phyloP scores from a whole-genome alignment of 2,329 filamentous ascomycete genomes.

The Grosmannia penicillata region DNA sequence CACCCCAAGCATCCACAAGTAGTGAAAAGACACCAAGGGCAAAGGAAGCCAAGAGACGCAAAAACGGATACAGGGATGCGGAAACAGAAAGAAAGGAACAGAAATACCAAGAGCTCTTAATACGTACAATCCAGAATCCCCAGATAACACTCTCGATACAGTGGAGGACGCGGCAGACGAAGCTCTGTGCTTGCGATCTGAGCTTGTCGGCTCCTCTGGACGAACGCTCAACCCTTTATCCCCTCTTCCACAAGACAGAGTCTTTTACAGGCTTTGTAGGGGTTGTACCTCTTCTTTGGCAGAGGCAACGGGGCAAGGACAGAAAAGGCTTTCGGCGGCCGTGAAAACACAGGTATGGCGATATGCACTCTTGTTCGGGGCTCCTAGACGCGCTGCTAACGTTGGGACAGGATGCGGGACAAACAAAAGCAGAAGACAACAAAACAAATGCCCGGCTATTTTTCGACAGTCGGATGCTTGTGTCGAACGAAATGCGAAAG shows the following conservation, averaged over 20 bases:
- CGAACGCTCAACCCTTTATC: background rate
- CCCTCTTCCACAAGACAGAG: constrained; percentile 1
- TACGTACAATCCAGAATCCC: constrained; percentile 39
- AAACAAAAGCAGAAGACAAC: background rate
- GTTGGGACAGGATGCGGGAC: background rate
- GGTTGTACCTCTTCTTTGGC: background rate
- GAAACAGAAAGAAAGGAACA: constrained; percentile 6
- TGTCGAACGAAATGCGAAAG: too few relatives aligned
- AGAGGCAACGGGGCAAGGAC: background rate
- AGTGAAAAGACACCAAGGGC: constrained; percentile 8
- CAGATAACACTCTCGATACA: constrained; percentile 13
- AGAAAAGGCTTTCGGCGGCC: too few relatives aligned
- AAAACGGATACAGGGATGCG: constrained; percentile 6
- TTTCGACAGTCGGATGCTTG: too few relatives aligned
- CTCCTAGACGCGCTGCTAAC: too few relatives aligned
- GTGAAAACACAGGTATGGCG: too few relatives aligned
- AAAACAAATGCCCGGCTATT: background rate
- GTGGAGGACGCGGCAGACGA: constrained; percentile 30
- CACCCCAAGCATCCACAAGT: background rate
- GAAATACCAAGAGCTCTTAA: constrained; percentile 22
- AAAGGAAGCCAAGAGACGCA: background rate
- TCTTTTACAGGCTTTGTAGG: constrained; percentile 2
- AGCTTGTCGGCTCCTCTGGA: constrained; percentile 1
- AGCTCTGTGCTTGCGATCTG: constrained; percentile 48
- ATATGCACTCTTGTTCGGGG: too few relatives aligned